Base-by-base conservation (phyloP, 257 asterid species). In the Apocynum venetum region DNA sequence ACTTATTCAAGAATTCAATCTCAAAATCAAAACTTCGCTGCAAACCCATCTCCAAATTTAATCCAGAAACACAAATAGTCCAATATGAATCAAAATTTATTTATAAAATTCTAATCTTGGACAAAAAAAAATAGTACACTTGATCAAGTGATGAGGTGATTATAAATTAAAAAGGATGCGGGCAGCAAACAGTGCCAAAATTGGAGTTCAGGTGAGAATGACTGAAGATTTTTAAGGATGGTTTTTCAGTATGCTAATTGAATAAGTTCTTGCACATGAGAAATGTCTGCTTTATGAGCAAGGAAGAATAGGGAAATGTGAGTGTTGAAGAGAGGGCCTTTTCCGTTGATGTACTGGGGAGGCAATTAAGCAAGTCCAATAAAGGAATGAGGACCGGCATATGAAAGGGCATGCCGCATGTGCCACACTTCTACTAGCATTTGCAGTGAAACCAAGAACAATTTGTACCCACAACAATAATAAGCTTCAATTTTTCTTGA, bases 321-420 rank as follows among this genome's bases (percentile, higher is more conserved):
- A 38, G 67, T 67, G 70, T 55, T 63, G 14, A 63, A 55, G 79
- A 25, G 71, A 71, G 52, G 74, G 36, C 75, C 48, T 41, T 68
- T 43, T 73, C 36, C 73, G 75, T 73, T 71, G 19, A 17, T 67
- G 20, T 61, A 63, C 70, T 55, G 69, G 14, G 80, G 79, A 83
- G 77, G 80, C 78, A 82, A 79, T 77, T 70, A 76, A 84, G 81
- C 79, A 78, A 84, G 76, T 86, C 80, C 59, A 81, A 75, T 77
- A 41, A 75, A 74, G 78, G 80, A n/a, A 75, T 36, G 71, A 61
- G 77, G 78, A 51, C 59, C 76, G 56, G 83, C 89, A 82, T 83
- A 74, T 82, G 81, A 76, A 60, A 11, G 63, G 31, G 31, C 31
- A 25, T 25, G 31, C 31, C 31, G 80, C 89, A 83, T 79, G 85